Conservation (phyloP, 495 filamentous ascomycete genomes). For the Talaromyces trachyspermus region DNA sequence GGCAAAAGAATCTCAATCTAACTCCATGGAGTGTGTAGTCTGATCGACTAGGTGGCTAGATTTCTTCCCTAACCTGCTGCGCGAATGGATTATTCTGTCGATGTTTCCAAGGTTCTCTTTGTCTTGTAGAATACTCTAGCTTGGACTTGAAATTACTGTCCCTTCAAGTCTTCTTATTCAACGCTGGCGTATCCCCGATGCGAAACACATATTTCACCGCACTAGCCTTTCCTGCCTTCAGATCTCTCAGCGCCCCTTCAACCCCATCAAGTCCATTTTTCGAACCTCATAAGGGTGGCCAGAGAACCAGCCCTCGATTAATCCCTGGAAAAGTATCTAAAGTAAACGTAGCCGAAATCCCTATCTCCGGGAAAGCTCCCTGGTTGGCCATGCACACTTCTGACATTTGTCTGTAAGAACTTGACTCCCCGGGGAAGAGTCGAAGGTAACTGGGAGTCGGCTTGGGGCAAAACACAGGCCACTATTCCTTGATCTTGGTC, state of each 20-base stretch:
- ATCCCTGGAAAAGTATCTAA: constrained; percentile 42
- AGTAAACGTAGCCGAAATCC: constrained; percentile 54
- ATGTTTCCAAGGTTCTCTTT: no score
- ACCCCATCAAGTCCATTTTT: constrained; percentile 53
- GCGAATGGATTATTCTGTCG: no score
- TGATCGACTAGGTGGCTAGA: no score
- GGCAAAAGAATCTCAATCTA: no score
- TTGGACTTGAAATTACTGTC: no score
- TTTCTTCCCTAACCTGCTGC: no score
- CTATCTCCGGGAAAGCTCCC: constrained; percentile 24
- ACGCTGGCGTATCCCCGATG: constrained; percentile 56
- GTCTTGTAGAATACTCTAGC: no score
- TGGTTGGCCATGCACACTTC: constrained; percentile 43
- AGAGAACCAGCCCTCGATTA: constrained; percentile 54
- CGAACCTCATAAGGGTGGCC: constrained; percentile 55
- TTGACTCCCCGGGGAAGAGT: constrained; percentile 17
- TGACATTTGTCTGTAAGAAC: constrained; percentile 31
- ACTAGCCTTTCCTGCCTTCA: constrained; percentile 57
- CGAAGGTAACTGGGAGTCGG: constrained; percentile 24
- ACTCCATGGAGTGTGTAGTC: no score
- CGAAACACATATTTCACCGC: constrained; percentile 64
- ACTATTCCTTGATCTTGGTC: constrained; percentile 34
- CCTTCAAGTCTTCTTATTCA: no score
- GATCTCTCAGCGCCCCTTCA: constrained; percentile 40
- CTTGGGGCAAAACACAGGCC: constrained; percentile 45